phyloP scores from a whole-genome alignment of 129 eudicot species.

The Daucus carota region DH1_v3.0 NC_030383.2:47355001-47355500 shows the following conservation, averaged over 20 bases:
- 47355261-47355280: conserved; percentile 60
- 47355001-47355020: conserved; percentile 61
- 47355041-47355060: conserved; percentile 49
- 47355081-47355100: conserved; percentile 59
- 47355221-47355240: conserved; percentile 40
- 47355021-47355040: conserved; percentile 53
- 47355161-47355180: conserved; percentile 57
- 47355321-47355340: conserved; percentile 62
- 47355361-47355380: conserved; percentile 50
- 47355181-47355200: conserved; percentile 45
- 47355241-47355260: conserved; percentile 57
- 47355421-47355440: conserved; percentile 49
- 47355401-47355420: conserved; percentile 45
- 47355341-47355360: conserved; percentile 69
- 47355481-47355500: conserved; percentile 62
- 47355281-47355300: conserved; percentile 62
- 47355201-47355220: conserved; percentile 40
- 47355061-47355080: conserved; percentile 50
- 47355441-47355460: conserved; percentile 53
- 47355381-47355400: conserved; percentile 54
- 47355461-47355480: conserved; percentile 62
- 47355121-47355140: conserved; percentile 60
- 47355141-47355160: conserved; percentile 52
- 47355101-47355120: conserved; percentile 53
- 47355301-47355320: conserved; percentile 73